These are phyloP conservation scores for Cornus kousa DNA, from an alignment of 148 eudicot species.

Conservation along the genomic window DNA sequence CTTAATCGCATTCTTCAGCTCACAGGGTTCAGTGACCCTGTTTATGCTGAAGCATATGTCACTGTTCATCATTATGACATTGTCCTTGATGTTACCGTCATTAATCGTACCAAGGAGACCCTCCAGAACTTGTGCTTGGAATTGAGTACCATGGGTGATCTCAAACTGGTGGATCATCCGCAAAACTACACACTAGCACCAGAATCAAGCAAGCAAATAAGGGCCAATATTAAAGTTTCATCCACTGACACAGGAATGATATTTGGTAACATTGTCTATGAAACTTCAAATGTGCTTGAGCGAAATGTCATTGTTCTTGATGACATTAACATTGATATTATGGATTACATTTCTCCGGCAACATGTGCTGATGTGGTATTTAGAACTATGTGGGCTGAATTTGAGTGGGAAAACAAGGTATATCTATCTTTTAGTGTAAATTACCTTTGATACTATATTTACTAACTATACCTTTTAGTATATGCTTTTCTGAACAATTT, in stretches of 20 bases:
- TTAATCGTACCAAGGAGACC: constrained; percentile 90
- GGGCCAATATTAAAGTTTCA: constrained; percentile 92
- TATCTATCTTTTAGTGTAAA: background rate
- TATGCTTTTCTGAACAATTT: background rate
- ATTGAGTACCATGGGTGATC: constrained; percentile 98
- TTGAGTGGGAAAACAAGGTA: constrained; percentile 99
- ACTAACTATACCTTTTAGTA: background rate
- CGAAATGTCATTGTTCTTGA: constrained; percentile 94
- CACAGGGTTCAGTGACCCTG: constrained; percentile 94
- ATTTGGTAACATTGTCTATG: constrained; percentile 91
- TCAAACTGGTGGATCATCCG: constrained; percentile 96
- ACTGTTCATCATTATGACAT: constrained; percentile 99
- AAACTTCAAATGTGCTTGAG: constrained; percentile 91
- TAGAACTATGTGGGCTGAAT: constrained; percentile 97
- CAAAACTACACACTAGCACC: constrained; percentile 96
- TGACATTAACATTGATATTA: constrained; percentile 96
- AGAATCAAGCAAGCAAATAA: constrained; percentile 91
- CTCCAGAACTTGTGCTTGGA: constrained; percentile 93
- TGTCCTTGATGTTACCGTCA: constrained; percentile 94
- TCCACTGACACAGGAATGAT: constrained; percentile 96
- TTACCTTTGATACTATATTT: background rate
- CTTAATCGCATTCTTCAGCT: constrained; percentile 93
- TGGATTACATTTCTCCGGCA: constrained; percentile 98
- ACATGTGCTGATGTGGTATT: constrained; percentile 86
- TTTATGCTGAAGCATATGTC: constrained; percentile 96